phyloP scores from a whole-genome alignment of 129 eudicot genomes.

The Centrapalus pauciflorus region DNA sequence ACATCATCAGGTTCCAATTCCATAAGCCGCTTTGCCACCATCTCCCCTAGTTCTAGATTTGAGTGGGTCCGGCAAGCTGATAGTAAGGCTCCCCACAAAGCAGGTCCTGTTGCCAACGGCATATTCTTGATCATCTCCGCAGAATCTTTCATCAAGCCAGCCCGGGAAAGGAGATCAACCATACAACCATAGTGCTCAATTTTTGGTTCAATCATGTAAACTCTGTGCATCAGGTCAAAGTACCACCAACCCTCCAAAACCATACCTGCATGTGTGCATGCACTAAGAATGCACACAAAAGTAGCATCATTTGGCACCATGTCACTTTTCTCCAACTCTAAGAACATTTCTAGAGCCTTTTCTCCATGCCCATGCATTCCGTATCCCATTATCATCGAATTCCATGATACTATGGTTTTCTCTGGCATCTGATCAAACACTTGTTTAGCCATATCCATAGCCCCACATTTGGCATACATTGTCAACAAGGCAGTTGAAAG shows the following conservation, averaged over 20 bases:
- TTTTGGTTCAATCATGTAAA: constrained; percentile 62
- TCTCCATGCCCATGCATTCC: constrained; percentile 63
- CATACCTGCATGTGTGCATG: constrained; percentile 64
- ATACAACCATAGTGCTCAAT: constrained; percentile 71
- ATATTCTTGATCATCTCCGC: constrained; percentile 42
- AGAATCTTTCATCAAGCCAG: constrained; percentile 54
- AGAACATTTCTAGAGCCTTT: constrained; percentile 56
- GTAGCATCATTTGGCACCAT: constrained; percentile 60
- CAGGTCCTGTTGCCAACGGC: constrained; percentile 40
- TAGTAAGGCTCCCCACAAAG: constrained; percentile 63
- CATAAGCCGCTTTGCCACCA: constrained; percentile 57
- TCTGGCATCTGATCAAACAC: constrained; percentile 62
- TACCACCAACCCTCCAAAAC: constrained; percentile 78
- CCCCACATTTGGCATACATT: constrained; percentile 77
- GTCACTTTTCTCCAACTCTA: constrained; percentile 48
- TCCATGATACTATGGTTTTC: constrained; percentile 64
- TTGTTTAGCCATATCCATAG: constrained; percentile 44
- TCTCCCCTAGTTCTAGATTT: constrained; percentile 55
- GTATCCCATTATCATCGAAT: constrained; percentile 67
- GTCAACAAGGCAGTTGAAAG: constrained; percentile 63
- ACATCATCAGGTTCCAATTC: constrained; percentile 48
- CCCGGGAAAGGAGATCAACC: constrained; percentile 66
- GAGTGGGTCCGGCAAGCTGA: constrained; percentile 58
- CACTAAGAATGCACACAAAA: constrained; percentile 53
- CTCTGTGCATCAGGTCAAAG: constrained; percentile 57